phyloP scores from a whole-genome alignment of 192 early-diverging fungal genomes.

The Backusella liffmaniae region DNA sequence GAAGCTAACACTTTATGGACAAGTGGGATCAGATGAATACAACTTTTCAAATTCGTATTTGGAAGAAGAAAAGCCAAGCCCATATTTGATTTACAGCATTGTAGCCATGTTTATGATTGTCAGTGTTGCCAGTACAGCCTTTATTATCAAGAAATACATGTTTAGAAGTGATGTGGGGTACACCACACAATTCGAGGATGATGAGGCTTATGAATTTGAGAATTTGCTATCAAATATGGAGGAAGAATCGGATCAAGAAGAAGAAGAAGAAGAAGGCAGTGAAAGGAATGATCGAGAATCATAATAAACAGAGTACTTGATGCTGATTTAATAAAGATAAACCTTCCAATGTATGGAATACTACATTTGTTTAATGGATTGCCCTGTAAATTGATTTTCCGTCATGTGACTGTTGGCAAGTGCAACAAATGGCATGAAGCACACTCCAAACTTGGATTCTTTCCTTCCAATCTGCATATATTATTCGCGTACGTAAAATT shows the following conservation, averaged over 20 bases:
- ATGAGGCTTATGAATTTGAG: constrained; percentile 15
- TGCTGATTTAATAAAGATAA: neutral
- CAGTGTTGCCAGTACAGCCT: neutral
- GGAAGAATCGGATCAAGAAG: neutral
- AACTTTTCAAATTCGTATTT: neutral
- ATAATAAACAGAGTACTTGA: neutral
- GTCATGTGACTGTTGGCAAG: neutral
- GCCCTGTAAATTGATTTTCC: too few species aligned
- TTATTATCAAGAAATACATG: constrained; percentile 13
- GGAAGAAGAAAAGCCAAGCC: neutral
- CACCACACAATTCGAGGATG: neutral
- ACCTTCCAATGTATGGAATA: too few species aligned
- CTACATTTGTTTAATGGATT: too few species aligned
- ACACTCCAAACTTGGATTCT: neutral
- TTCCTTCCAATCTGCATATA: neutral
- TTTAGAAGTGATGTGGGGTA: neutral
- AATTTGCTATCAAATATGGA: neutral
- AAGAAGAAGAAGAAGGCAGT: neutral
- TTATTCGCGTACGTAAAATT: neutral
- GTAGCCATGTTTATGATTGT: neutral
- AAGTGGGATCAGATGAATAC: constrained; percentile 25
- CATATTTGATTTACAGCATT: constrained; percentile 2
- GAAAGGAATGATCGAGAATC: neutral
- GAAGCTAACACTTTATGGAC: constrained; percentile 69
- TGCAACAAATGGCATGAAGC: neutral